Evolutionary conservation across 345 rosid species (phyloP).

Genomic region (Reutealis trisperma): DNA sequence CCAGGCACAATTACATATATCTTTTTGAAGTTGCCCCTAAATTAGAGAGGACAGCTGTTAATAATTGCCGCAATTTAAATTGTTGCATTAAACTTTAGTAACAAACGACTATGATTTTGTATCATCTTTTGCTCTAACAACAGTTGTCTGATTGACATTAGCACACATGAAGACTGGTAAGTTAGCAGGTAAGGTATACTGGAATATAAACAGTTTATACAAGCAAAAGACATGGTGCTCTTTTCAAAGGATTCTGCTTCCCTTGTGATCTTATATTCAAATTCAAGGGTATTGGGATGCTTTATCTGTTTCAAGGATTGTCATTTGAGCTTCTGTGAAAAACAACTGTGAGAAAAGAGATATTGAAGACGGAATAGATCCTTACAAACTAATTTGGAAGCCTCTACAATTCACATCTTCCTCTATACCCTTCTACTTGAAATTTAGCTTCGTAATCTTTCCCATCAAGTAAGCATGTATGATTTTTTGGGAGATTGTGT

Average conservation of each 20-base stretch:
- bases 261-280: conserved; percentile 1
- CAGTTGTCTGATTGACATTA: neutral
- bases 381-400: neutral
- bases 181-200: neutral
- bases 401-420: neutral
- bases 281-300: neutral
- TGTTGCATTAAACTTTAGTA: neutral
- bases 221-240: neutral
- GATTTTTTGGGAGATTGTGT: neutral
- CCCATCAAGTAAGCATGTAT: neutral
- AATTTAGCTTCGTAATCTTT: neutral
- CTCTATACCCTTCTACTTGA: neutral
- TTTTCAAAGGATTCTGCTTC: neutral
- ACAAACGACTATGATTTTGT: neutral
- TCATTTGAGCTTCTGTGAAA: neutral
- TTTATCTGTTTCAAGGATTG: neutral
- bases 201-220: neutral
- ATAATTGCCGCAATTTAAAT: neutral
- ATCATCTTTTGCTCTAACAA: neutral
- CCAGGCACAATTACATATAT: neutral
- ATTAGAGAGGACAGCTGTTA: neutral
- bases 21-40: neutral
- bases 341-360: neutral
- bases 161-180: neutral
- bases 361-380: neutral